Conservation (phyloP, 495 filamentous ascomycete genomes). For the Mytilinidion resinicola region DNA sequence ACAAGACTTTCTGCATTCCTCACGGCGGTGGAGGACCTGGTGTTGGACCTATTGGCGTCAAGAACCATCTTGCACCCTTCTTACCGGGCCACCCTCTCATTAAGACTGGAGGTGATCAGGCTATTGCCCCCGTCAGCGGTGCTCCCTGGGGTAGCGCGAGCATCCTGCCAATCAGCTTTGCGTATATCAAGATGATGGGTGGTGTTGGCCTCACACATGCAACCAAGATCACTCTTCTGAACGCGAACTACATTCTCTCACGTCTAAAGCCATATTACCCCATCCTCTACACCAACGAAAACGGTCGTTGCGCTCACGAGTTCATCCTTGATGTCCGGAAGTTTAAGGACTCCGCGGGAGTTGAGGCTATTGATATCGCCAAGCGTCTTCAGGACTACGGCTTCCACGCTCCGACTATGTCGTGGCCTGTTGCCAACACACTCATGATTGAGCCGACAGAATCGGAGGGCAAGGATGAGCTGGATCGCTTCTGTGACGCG, state of each 20-base stretch:
- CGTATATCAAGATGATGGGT: conserved; percentile 98
- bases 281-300: conserved; percentile 86
- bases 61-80: conserved; percentile 68
- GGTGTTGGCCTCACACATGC: conserved; percentile 84
- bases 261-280: conserved; percentile 83
- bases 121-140: conserved; percentile 69
- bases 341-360: conserved; percentile 76
- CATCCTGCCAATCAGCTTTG: conserved; percentile 95
- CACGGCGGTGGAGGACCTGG: conserved; percentile 95
- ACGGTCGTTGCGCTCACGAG: conserved; percentile 90
- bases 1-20: conserved; percentile 99
- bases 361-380: conserved; percentile 95
- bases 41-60: conserved; percentile 92
- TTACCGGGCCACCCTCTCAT: conserved; percentile 70
- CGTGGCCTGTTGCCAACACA: conserved; percentile 92
- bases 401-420: conserved; percentile 98
- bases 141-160: conserved; percentile 88
- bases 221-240: conserved; percentile 88
- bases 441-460: conserved; percentile 99
- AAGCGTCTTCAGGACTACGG: conserved; percentile 98
- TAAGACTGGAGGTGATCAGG: conserved; percentile 56
- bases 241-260: conserved; percentile 95
- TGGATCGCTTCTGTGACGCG: conserved; percentile 92
- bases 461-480: conserved; percentile 85
- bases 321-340: conserved; percentile 89